Evolutionary conservation across 257 asterid species (phyloP).

Genomic region (Solanum peruvianum): DNA sequence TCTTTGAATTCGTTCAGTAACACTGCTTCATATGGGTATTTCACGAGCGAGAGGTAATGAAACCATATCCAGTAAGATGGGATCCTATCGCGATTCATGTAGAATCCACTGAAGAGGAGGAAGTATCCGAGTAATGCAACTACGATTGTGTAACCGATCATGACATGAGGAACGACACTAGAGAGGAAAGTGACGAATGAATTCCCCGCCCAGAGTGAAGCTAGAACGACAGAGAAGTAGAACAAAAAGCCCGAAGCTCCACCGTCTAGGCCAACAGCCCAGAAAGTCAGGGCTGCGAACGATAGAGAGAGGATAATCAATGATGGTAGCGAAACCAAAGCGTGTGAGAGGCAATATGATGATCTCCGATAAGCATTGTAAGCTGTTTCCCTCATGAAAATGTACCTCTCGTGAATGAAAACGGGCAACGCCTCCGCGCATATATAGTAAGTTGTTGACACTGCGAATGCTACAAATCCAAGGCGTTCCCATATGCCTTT

Average conservation of each 20-base stretch:
- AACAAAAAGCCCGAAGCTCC: conserved; percentile 18
- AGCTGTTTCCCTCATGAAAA: conserved; percentile 34
- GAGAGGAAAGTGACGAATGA: conserved; percentile 31
- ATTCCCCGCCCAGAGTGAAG: conserved; percentile 33
- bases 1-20: conserved; percentile 25
- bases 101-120: conserved; percentile 28
- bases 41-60: conserved; percentile 24
- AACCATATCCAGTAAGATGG: conserved; percentile 40
- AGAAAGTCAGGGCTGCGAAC: conserved; percentile 18
- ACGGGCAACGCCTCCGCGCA: conserved; percentile 33
- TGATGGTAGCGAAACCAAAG: conserved; percentile 21
- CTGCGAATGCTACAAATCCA: conserved; percentile 21
- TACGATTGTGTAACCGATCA: conserved; percentile 12
- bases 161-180: conserved; percentile 23
- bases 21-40: conserved; percentile 28
- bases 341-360: conserved; percentile 25
- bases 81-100: conserved; percentile 16
- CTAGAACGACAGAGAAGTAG: conserved; percentile 14
- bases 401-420: conserved; percentile 25
- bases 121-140: conserved; percentile 17
- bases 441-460: conserved; percentile 23
- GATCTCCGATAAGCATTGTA: conserved; percentile 25
- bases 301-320: conserved; percentile 9
- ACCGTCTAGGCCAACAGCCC: conserved; percentile 31
- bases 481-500: conserved; percentile 29